Conservation (phyloP, 768 basidiomycete genomes). For the Pisolithus marmoratus region DNA sequence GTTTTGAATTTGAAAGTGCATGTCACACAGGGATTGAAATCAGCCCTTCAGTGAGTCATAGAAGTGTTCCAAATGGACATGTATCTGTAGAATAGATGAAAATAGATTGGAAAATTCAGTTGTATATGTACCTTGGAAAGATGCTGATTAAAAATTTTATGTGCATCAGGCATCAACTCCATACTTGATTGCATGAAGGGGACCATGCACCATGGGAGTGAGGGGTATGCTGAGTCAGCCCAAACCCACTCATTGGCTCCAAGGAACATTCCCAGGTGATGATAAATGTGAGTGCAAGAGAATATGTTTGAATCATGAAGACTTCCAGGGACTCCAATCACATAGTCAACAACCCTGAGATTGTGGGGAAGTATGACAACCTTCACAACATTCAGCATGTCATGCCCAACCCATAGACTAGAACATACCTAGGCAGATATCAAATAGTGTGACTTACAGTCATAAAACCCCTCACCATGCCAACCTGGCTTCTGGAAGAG, state of each 20-base stretch:
- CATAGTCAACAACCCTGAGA: no score
- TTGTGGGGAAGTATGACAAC: no score
- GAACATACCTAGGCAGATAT: constrained; percentile 10
- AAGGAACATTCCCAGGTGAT: no score
- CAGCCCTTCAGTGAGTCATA: constrained; percentile 11
- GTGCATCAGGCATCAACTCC: constrained; percentile 8
- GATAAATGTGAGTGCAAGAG: no score
- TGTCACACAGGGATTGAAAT: constrained; percentile 6
- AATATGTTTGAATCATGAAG: no score
- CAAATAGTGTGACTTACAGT: constrained; percentile 9
- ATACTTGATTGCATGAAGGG: constrained; percentile 20
- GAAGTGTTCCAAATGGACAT: constrained; percentile 9
- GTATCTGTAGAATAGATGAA: constrained; percentile 16
- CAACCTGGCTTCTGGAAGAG: constrained; percentile 17
- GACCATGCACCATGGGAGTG: not conserved
- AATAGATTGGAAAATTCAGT: not conserved
- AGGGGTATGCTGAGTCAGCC: no score
- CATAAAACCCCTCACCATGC: constrained; percentile 13
- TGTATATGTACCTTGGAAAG: constrained; percentile 13
- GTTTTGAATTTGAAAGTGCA: constrained; percentile 5
- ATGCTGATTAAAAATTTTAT: constrained; percentile 19
- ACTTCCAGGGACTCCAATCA: no score
- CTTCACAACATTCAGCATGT: no score
- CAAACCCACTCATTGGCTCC: no score
- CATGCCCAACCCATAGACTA: no score